Evolutionary conservation across 345 rosid genomes (phyloP).

Genomic region (Sapria himalayana): DNA sequence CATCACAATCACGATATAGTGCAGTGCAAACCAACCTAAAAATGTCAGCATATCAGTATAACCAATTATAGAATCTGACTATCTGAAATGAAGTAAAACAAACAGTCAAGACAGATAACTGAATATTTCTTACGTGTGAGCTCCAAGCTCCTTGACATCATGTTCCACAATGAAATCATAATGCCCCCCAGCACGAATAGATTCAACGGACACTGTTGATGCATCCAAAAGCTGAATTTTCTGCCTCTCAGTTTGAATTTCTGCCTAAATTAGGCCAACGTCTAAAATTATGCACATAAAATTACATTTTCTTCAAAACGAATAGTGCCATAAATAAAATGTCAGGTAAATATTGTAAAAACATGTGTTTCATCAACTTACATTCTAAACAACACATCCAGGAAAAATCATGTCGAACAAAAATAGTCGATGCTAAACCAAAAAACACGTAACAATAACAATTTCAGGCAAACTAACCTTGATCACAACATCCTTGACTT

Average conservation of each 20-base stretch:
- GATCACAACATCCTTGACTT: constrained; percentile 65
- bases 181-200: constrained; percentile 67
- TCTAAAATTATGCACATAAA: not conserved
- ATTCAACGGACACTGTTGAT: constrained; percentile 70
- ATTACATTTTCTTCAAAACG: not conserved
- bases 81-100: not conserved
- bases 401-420: no score
- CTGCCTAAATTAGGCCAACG: constrained; percentile 49
- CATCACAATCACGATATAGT: constrained; percentile 58
- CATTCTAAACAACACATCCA: no score
- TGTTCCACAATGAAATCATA: constrained; percentile 94
- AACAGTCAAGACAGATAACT: not conserved
- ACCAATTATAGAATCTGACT: not conserved
- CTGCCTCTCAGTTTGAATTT: constrained; percentile 88
- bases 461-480: constrained; percentile 49
- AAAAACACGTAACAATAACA: no score
- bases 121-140: constrained; percentile 48
- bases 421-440: no score
- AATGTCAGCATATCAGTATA: not conserved
- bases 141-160: constrained; percentile 96
- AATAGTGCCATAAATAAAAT: no score
- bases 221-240: constrained; percentile 74
- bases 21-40: constrained; percentile 90
- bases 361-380: no score
- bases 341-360: no score